Evolutionary conservation across 768 basidiomycete genomes (phyloP).

Genomic region (Podaxis sp.): DNA sequence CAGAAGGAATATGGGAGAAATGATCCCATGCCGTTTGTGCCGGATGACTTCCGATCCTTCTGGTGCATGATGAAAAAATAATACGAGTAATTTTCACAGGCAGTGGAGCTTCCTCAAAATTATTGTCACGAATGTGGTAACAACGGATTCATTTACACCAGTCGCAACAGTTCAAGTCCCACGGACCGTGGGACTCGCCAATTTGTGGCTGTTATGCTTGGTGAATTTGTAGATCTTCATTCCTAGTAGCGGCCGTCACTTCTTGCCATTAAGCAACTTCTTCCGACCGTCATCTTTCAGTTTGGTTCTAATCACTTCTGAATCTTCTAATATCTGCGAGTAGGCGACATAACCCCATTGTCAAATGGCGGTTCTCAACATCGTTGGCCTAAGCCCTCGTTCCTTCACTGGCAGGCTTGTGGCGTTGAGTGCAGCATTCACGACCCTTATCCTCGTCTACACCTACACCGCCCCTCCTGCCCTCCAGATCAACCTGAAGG

Average conservation of each 20-base stretch:
- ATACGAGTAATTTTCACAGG: too few relatives aligned
- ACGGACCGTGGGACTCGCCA: background rate
- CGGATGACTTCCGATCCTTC: too few relatives aligned
- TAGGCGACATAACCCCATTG: background rate
- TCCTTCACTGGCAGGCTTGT: slow-evolving; percentile 18
- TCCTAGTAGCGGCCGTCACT: background rate
- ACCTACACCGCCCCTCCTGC: slow-evolving; percentile 17
- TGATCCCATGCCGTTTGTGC: too few relatives aligned
- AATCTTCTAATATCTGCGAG: background rate
- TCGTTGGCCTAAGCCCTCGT: slow-evolving; percentile 18
- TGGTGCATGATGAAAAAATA: too few relatives aligned
- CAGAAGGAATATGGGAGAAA: too few relatives aligned
- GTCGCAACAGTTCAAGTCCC: background rate
- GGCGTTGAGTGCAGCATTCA: slow-evolving; percentile 12
- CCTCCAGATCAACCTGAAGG: background rate
- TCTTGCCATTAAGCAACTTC: background rate
- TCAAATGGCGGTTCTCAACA: slow-evolving; percentile 12
- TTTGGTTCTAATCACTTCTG: background rate
- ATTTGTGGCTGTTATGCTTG: background rate
- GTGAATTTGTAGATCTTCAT: background rate
- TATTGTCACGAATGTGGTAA: too few relatives aligned
- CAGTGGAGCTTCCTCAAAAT: too few relatives aligned
- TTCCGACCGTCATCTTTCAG: background rate
- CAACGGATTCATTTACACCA: too few relatives aligned
- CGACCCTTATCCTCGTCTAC: slow-evolving; percentile 21